Evolutionary conservation across 192 early-diverging fungal genomes (phyloP), one percentile per base, ranked within the genome.

Genomic region (Podila epigama): DNA sequence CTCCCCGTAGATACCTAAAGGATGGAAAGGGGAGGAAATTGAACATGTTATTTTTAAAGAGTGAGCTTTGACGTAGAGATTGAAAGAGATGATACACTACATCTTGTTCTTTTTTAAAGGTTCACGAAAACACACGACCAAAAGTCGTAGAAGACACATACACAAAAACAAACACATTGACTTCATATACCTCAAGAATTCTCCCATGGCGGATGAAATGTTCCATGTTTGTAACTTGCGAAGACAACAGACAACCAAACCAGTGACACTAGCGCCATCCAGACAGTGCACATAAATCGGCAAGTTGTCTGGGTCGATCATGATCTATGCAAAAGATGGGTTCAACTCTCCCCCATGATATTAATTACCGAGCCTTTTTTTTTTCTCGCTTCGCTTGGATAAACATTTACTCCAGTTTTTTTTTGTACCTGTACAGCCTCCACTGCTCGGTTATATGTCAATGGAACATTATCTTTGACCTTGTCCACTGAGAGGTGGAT

Each of bases 141-240:
- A n/a, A n/a, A n/a, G n/a, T n/a, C n/a, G n/a, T n/a, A n/a, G n/a
- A n/a, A n/a, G n/a, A n/a, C n/a, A n/a, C n/a, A n/a, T n/a, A n/a
- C 44, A 13, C 6, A 9, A 39, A 39, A 39, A 39, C n/a, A 48
- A 48, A 48, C 2, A 48, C 3, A 48, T 48, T 4, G n/a, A n/a
- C n/a, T 25, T 66, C 34, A 42, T 15, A 50, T 69, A 92, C 79
- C 92, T 80, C 52, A 90, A 41, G 39, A 91, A 94, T 84, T 94
- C 92, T 40, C 85, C 84, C 70, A 92, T 84, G 16, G 87, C 84
- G 25, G 87, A 88, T 10, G 92, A 83, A 29, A 89, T 69, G 12
- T 87, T 90, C 97, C 97, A 98, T 66, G 92, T 86, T 84, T 97
- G 94, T 48, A 99, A 73, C 64, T 94, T 96, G 35, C 97, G 87